Base-by-base conservation (phyloP, 225 moss, liverwort and hornwort genomes). In the Marchantia polymorpha region DNA sequence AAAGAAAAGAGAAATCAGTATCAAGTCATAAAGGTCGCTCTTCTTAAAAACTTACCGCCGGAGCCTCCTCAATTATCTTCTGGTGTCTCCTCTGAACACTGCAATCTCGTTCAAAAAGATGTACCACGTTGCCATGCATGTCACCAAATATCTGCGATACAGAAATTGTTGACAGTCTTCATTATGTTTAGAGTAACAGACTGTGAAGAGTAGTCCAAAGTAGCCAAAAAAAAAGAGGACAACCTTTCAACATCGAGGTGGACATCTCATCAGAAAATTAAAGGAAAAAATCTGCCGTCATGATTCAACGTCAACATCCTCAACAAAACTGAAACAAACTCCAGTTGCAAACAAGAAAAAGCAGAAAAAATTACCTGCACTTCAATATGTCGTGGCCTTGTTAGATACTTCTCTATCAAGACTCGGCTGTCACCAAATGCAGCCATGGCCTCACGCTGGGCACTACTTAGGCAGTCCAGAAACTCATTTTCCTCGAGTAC, bases 71-170 rank as follows among this genome's bases (percentile, higher is more conserved):
- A 79, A 97, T 94, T 70, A 97, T 94, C 83, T 97, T 97, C 84
- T 97, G 97, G 82, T 97, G 97, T 72, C 97, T 93, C 80, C 97
- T 90, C 85, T 97, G 97, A 65, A 97, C 92, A 78, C 97, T 97
- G 84, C 97, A 97, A 88, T 97, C 97, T 13, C 97, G 89, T 81
- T 97, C 97, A 82, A 93, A 90, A 58, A 97, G 77, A 73, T 97
- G 93, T 64, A 97, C 94, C 56, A 84, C 87, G 81, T 93, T 97
- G 72, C 94, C 94, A 88, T 97, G 92, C 81, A 89, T 93, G 82
- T 97, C 97, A 87, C 92, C 97, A 90, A 97, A 97, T 75, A 97
- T 88, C 97, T 96, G 88, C 82, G 74, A 12, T 73, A 82, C 72
- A 55, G 79, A 48, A 65, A 51, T 49, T 10, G 29, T 54, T 56